Evolutionary conservation across 202 grass and related monocot species (phyloP), one percentile per base, ranked within the genome.

Genomic region (Bolboschoenoplectus hybrid): DNA sequence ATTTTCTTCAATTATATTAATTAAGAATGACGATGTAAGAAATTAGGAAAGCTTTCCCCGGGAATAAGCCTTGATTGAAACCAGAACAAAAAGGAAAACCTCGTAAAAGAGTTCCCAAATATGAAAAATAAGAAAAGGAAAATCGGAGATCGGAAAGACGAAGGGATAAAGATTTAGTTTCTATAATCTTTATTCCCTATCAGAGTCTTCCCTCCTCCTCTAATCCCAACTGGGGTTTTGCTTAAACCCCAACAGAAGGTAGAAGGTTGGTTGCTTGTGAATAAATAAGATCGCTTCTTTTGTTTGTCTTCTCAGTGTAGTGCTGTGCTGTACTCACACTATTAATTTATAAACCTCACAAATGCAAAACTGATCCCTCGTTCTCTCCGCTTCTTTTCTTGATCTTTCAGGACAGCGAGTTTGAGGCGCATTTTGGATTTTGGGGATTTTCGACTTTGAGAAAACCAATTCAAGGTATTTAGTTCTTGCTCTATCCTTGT

Each of bases 111-210:
- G 66, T 53, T 77, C 65, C 68, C 71, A n/a, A 86, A 66, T 14
- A 56, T 51, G 70, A 86, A 51, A 86, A 78, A 86, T 38, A 86
- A 38, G n/a, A 63, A 39, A 36, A 80, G 43, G 20, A 67, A 86
- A 77, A 80, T 80, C 3, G 43, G 58, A 63, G 19, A 57, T 49
- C 19, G 73, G 56, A 7, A 63, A 77, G 17, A 75, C 7, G 35
- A 52, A 43, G 34, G 16, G 85, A 58, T 44, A n/a, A 52, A 51
- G 34, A 11, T 74, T 72, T 39, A 3, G 39, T 58, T 40, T 72
- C 38, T 51, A 45, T 16, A 58, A 46, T 38, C 7, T 75, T 63
- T 51, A 56, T 62, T 26, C 51, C 19, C 17, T 67, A 11, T 26
- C n/a, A 0, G 10, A 36, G 9, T 40, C 35, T 9, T 39, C 36